A percentile compares a stretch with the other conserved stretches of the same genome.
Conservation (phyloP, 2,329 filamentous ascomycete species). For the Hypoxylon sp. region DNA sequence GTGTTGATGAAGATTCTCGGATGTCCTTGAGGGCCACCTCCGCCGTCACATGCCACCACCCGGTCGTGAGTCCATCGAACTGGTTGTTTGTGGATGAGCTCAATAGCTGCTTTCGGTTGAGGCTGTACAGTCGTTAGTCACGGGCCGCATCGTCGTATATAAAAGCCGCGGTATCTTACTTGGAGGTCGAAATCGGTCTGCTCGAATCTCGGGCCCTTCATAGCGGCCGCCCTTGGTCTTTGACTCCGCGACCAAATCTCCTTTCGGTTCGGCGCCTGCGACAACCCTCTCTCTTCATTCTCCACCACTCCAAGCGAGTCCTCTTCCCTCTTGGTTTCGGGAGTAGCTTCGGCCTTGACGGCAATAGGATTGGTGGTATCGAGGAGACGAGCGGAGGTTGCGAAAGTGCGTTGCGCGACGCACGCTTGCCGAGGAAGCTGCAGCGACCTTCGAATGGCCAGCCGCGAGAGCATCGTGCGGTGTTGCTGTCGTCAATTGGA, state of each 20-base stretch:
- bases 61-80: conserved; percentile 91
- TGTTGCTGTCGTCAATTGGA: conserved; percentile 60
- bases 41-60: conserved; percentile 90
- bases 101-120: conserved; percentile 89
- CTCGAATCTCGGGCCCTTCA: conserved; percentile 96
- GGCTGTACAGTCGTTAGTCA: conserved; percentile 72
- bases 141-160: conserved; percentile 14
- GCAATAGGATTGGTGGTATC: conserved; percentile 58
- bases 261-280: conserved; percentile 89
- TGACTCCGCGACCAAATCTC: conserved; percentile 90
- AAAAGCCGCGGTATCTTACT: conserved; percentile 68
- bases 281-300: conserved; percentile 64
- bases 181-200: conserved; percentile 94
- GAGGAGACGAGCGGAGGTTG: conserved; percentile 63
- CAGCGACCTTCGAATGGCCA: conserved; percentile 59
- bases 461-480: conserved; percentile 64
- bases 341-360: conserved; percentile 60
- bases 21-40: conserved; percentile 90
- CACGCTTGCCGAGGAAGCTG: conserved; percentile 62
- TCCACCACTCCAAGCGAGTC: conserved; percentile 55
- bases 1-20: conserved; percentile 97
- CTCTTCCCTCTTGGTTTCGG: conserved; percentile 61
- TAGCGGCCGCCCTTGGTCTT: conserved; percentile 83
- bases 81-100: conserved; percentile 95
- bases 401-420: conserved; percentile 63